Conservation (phyloP, 257 asterid species). For the Solanum pinnatisectum region DNA sequence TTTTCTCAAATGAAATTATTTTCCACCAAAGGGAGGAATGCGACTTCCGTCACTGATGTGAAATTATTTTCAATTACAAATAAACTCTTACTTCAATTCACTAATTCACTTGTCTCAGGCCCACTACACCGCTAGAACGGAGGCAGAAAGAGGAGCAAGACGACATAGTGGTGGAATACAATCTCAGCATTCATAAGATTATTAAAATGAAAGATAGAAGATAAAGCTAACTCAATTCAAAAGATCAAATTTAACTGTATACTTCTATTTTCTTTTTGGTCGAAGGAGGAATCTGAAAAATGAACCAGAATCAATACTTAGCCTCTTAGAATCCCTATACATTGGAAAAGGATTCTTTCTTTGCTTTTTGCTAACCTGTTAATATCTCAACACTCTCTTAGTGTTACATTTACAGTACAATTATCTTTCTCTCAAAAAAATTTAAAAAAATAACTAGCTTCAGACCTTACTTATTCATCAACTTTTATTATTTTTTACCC, state of each 20-base stretch:
- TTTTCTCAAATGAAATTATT: neutral
- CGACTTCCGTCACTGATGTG: neutral
- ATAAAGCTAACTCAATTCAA: neutral
- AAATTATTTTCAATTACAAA: neutral
- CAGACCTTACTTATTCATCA: neutral
- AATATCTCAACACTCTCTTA: neutral
- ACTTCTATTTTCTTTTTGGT: neutral
- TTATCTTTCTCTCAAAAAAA: neutral
- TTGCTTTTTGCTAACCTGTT: neutral
- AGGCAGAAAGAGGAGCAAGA: neutral
- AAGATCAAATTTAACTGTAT: neutral
- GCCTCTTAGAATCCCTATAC: neutral
- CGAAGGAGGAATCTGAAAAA: neutral
- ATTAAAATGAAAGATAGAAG: neutral
- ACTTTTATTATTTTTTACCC: neutral
- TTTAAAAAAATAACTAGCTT: neutral
- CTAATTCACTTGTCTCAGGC: neutral
- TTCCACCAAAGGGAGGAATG: neutral
- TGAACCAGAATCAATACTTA: neutral
- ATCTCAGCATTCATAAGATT: neutral
- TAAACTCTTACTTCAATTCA: neutral
- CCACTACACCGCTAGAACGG: neutral
- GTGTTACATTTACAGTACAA: neutral
- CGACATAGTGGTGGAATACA: neutral
- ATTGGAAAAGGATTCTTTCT: neutral